Evolutionary conservation across 345 rosid genomes (phyloP), one percentile per base, ranked within the genome.

Genomic region (Kernera saxatilis): DNA sequence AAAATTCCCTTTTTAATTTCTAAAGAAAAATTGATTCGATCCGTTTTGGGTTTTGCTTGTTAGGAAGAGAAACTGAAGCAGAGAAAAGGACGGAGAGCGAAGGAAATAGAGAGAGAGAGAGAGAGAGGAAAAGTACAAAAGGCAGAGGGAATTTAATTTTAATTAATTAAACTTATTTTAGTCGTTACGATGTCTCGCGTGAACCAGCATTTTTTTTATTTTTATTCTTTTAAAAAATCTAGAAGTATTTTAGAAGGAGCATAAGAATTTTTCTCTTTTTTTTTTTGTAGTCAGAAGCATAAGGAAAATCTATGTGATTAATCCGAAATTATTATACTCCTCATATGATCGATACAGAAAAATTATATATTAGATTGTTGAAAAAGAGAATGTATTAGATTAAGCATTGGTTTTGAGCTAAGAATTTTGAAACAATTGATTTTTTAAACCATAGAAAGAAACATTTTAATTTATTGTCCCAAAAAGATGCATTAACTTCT

Each of bases 41-140:
- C 78, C 62, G 73, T 74, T 74, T 67, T 50, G 58, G 77, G 67
- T 62, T 69, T 75, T 76, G 75, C 75, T 76, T 70, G 66, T 69
- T 54, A 12, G 59, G 61, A 70, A 45, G 67, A 69, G 79, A 72
- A 76, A 76, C 75, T 62, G 79, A 76, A 64, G 63, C 65, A 46
- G 70, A 70, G 79, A 70, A 48, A 70, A 76, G 3, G 66, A 76
- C 74, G 71, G 79, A 55, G 75, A 76, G 53, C 74, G 54, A 76
- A 76, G 32, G 43, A 3, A 32, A 30, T n/a, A 19, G 21, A 56
- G 15, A 51, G 8, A 52, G 41, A 43, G 19, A 68, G 1, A 25
- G 15, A 41, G 27, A 51, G 4, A 8, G 10, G 3, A 30, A 17
- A 67, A 74, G 52, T 57, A 19, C 3, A 26, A 50, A 13, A 21